These are phyloP conservation scores for Choiromyces venosus DNA, from an alignment of 495 filamentous ascomycete genomes.

Conservation along the genomic window DNA sequence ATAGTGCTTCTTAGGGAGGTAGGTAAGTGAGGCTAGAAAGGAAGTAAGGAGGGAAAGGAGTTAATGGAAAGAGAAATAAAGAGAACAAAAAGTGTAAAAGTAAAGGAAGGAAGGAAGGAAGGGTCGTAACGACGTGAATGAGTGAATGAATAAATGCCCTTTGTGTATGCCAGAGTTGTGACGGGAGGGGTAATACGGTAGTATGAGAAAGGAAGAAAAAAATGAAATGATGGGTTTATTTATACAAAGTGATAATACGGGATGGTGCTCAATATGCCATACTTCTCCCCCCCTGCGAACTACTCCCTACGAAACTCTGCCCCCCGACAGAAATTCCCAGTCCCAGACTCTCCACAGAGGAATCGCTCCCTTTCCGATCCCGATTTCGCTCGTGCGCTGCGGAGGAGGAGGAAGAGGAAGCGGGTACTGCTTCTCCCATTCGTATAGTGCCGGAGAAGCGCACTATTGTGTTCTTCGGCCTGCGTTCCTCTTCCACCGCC, in stretches of 20 bases:
- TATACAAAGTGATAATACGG: neutral
- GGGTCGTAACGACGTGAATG: neutral
- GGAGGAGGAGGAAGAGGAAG: neutral
- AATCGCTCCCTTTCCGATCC: neutral
- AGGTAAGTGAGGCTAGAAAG: neutral
- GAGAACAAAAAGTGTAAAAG: too few relatives aligned
- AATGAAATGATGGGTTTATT: neutral
- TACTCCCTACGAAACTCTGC: constrained; percentile 20
- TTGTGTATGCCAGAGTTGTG: neutral
- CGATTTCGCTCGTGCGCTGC: neutral
- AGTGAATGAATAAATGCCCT: neutral
- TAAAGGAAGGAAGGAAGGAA: neutral
- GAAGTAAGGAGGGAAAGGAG: neutral
- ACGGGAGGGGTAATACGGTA: neutral
- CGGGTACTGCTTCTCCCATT: neutral
- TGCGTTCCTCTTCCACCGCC: neutral
- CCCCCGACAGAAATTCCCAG: constrained; percentile 24
- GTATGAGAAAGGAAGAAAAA: neutral
- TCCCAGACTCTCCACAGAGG: constrained; percentile 14
- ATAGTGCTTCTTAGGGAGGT: too few relatives aligned
- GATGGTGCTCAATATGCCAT: neutral
- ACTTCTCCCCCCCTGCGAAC: neutral
- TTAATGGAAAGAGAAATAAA: too few relatives aligned
- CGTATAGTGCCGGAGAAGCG: neutral
- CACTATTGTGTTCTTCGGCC: constrained; percentile 3